These are phyloP conservation scores for Allium sativum DNA, from an alignment of 106 monocot species.

Conservation along the genomic window DNA sequence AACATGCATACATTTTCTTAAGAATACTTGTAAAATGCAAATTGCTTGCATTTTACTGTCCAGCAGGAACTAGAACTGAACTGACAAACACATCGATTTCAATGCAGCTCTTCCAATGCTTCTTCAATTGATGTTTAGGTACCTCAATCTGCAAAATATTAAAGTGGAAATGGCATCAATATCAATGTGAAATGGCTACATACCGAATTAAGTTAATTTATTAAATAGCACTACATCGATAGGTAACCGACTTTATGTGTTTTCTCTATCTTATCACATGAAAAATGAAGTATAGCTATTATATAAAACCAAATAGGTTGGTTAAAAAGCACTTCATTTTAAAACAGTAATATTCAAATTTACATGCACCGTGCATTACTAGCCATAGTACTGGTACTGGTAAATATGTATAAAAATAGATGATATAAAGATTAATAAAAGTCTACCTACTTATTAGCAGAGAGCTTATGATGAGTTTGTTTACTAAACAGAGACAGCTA, in stretches of 20 bases:
- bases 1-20: constrained; percentile 3
- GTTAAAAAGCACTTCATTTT: too few species aligned
- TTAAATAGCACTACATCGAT: too few species aligned
- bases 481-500: too few species aligned
- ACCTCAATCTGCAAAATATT: neutral
- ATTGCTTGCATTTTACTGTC: neutral
- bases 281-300: neutral
- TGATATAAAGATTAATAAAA: too few species aligned
- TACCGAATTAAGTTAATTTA: neutral
- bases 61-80: neutral
- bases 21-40: neutral
- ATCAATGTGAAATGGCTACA: neutral
- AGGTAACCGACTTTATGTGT: too few species aligned
- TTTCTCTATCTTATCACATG: neutral
- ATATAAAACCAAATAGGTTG: too few species aligned
- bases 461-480: too few species aligned
- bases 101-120: neutral
- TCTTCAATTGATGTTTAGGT: constrained; percentile 4
- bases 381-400: too few species aligned
- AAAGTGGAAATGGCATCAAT: neutral
- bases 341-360: too few species aligned
- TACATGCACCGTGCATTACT: too few species aligned
- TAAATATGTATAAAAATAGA: too few species aligned
- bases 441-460: too few species aligned
- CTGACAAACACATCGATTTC: constrained; percentile 1